These are phyloP conservation scores for Mytilinidion resinicola DNA, from an alignment of 495 filamentous ascomycete genomes.

Conservation along the genomic window DNA sequence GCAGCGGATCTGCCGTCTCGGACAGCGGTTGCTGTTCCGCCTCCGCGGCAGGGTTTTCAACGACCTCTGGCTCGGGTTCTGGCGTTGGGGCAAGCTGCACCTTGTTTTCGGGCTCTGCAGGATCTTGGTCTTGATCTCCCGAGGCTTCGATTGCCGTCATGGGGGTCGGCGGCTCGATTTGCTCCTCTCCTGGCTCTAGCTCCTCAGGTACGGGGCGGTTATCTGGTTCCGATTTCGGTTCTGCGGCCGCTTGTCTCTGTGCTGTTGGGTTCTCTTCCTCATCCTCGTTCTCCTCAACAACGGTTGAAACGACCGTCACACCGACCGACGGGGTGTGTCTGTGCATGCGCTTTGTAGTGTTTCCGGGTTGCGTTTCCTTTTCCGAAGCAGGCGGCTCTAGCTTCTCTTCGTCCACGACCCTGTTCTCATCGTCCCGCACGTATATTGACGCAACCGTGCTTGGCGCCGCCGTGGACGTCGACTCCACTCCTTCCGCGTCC, in stretches of 20 bases:
- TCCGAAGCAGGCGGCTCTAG: conserved; percentile 9
- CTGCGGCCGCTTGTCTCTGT: background rate
- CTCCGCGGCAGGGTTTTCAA: background rate
- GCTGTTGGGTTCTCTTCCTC: conserved; percentile 18
- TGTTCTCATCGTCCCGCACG: conserved; percentile 5
- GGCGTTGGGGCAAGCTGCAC: background rate
- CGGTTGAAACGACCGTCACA: conserved; percentile 19
- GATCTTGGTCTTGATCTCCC: no score
- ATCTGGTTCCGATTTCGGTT: background rate
- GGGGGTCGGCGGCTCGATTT: no score
- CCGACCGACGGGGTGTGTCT: conserved; percentile 25
- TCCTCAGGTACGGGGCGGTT: background rate
- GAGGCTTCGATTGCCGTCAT: no score
- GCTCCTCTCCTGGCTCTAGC: background rate
- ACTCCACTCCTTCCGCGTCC: conserved; percentile 72
- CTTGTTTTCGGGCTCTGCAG: background rate
- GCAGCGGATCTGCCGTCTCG: background rate
- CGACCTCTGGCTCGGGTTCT: background rate
- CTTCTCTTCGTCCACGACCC: conserved; percentile 3
- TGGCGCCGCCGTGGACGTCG: background rate
- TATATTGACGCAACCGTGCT: conserved; percentile 8
- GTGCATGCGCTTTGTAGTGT: conserved; percentile 23
- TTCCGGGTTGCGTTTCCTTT: conserved; percentile 11
- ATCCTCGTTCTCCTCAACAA: conserved; percentile 30
- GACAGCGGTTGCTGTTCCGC: conserved; percentile 3